Evolutionary conservation across 2,329 filamentous ascomycete species (phyloP).

Genomic region (Pseudomassariella vexata): DNA sequence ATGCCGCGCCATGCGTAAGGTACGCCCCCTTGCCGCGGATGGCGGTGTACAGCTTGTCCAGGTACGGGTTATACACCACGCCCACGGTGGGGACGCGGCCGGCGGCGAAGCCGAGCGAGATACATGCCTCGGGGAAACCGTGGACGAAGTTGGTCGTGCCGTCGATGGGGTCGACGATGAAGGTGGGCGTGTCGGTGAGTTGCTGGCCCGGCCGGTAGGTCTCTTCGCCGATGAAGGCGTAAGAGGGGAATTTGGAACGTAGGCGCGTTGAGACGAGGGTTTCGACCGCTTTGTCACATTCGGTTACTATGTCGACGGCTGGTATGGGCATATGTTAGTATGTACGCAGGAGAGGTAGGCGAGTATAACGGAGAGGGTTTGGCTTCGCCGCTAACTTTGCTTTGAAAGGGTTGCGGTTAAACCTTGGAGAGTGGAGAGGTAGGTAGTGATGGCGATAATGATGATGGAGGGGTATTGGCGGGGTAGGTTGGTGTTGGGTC

Average conservation of each 20-base stretch:
- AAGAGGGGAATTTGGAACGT: constrained; percentile 44
- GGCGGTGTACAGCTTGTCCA: constrained; percentile 61
- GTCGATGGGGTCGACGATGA: constrained; percentile 78
- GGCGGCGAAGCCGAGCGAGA: constrained; percentile 69
- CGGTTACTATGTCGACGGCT: constrained; percentile 66
- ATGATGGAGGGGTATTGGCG: constrained; percentile 13
- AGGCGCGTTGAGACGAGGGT: constrained; percentile 52
- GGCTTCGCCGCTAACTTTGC: too few species aligned
- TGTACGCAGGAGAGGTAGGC: too few species aligned
- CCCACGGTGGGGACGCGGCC: constrained; percentile 58
- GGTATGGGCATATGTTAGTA: constrained; percentile 4
- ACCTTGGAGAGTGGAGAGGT: constrained; percentile 8
- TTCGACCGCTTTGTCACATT: constrained; percentile 62
- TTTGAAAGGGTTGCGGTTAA: background rate
- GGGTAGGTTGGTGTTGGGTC: constrained; percentile 13
- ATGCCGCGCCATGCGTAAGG: constrained; percentile 39
- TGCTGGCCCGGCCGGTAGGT: constrained; percentile 63
- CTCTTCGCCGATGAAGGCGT: constrained; percentile 69
- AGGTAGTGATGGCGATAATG: background rate
- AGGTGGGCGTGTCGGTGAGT: constrained; percentile 64
- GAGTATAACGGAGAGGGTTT: too few species aligned
- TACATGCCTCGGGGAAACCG: constrained; percentile 66
- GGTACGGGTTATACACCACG: constrained; percentile 77
- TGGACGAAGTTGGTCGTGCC: constrained; percentile 80
- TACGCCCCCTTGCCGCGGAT: constrained; percentile 64